Base-by-base conservation (phyloP, 2,329 filamentous ascomycete species). In the Rutstroemia sp. region DNA sequence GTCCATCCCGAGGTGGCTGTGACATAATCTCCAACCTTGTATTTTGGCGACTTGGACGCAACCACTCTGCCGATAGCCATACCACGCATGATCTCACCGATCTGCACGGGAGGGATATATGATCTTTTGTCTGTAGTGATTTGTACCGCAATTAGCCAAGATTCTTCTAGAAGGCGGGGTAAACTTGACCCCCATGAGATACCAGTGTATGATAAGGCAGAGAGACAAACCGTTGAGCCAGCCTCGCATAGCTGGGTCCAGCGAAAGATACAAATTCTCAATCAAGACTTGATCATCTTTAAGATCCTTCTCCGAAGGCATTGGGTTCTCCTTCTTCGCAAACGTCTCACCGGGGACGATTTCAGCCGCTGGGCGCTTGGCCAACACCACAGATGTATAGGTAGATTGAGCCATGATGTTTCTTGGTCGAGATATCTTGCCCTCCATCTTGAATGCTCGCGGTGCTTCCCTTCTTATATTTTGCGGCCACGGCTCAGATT, bases 161-260 rank as follows among this genome's bases (percentile, higher is more conserved):
- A 37, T 56, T 52, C 45, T 48, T 56, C 51, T 25, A 12, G 16
- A 27, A 38, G 39, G 30, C 5, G n/a, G 46, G 27, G 27, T 46
- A 27, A 12, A 51, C 41, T 23, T 21, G 16, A 19, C 19, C 21
- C 19, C 21, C 5, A 21, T n/a, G n/a, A 50, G 9, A 27, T 10
- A 41, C 42, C n/a, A 30, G 10, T 19, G 30, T 34, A 25, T 37
- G 42, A 52, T 37, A 51, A 55, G 19, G 50, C 9, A 19, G 39
- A 27, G 23, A 23, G 30, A 66, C 71, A 34, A 62, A 80, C 78
- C 77, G 60, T 80, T 86, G 19, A 90, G 71, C 84, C 84, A 89
- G 57, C 82, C 82, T 64, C 87, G 79, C 86, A 89, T 89, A n/a
- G 86, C 85, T 1, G 87, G 86, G 70, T 89, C 87, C 41, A 89